These are phyloP conservation scores for Aleurites moluccanus DNA, from an alignment of 441 rosid genomes.

Conservation along the genomic window DNA sequence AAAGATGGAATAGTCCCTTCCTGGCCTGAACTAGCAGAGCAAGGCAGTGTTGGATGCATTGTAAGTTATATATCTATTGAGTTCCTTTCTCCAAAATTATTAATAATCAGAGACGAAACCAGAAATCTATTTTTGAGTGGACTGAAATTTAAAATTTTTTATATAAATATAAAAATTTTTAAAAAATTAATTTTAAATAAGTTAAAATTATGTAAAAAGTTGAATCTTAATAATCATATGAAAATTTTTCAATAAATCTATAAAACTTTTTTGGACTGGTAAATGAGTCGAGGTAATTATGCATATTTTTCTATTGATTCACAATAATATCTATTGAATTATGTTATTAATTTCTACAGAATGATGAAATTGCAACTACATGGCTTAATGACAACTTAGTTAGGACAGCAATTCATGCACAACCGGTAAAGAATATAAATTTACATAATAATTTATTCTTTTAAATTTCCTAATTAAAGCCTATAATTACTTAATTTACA, in stretches of 20 bases:
- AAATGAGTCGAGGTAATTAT: no score
- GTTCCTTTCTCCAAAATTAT: neutral
- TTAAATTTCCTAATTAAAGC: neutral
- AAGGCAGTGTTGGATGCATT: constrained; percentile 29
- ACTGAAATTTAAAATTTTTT: no score
- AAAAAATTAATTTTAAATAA: no score
- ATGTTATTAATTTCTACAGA: constrained; percentile 24
- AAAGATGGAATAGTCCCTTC: constrained; percentile 31
- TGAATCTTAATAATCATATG: no score
- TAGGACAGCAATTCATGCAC: constrained; percentile 53
- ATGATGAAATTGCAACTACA: constrained; percentile 47
- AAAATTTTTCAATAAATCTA: no score
- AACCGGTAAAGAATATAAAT: constrained; percentile 29
- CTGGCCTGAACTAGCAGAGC: constrained; percentile 39
- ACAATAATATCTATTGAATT: no score
- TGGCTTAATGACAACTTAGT: constrained; percentile 53
- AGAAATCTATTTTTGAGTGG: no score
- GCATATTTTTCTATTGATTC: no score
- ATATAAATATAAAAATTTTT: no score
- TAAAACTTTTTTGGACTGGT: no score
- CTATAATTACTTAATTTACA: neutral
- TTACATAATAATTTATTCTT: neutral
- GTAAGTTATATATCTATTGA: constrained; percentile 28
- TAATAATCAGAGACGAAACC: no score
- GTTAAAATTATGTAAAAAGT: no score